Base-by-base conservation (phyloP, 2,329 filamentous ascomycete species). In the Calonectria hongkongensis region DNA sequence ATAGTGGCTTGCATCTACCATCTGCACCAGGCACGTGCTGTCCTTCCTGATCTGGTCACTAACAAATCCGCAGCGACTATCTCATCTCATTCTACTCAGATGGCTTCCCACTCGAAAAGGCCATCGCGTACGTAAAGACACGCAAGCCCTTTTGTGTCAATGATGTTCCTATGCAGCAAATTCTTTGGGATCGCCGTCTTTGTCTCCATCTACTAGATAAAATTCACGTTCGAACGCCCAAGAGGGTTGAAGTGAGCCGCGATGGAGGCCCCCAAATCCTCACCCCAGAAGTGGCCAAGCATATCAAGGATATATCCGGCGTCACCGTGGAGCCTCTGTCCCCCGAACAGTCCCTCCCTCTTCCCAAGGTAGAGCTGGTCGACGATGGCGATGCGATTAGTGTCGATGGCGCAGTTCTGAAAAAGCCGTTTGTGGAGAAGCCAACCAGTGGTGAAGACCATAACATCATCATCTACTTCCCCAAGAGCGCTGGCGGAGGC, bases 61-160 rank as follows among this genome's bases (percentile, higher is more conserved):
- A 60, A 78, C 73, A 73, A 21, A 54, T 27, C 21, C 18, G n/a
- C 74, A 91, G 89, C 84, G 97, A 99, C 85, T 99, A 98, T 80
- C 86, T 99, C 69, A 98, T 99, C 80, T 98, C 96, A 3, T 99
- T 99, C 86, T 99, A 98, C 85, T 98, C 96, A 0, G 96, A 98
- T 83, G 97, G 97, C 0, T 99, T 99, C 78, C 97, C 97, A 0
- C 87, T 99, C 58, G 96, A 98, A 77, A 99, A 99, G 83, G 97
- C 97, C 6, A 98, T 99, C 79, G 95, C 95, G 41, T 99, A 99
- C 83, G 95, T 95, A 74, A 95, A 95, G 80, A 90, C 98, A 13
- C 92, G 97, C 69, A 98, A 98, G 82, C 97, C 97, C 0, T 98
- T 98, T 79, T 98, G 96, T 82, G 96, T 99, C 81, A 99, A 99